These are phyloP conservation scores for Ochetophila trinervis DNA, from an alignment of 306 rosid genomes.

Conservation along the genomic window DNA sequence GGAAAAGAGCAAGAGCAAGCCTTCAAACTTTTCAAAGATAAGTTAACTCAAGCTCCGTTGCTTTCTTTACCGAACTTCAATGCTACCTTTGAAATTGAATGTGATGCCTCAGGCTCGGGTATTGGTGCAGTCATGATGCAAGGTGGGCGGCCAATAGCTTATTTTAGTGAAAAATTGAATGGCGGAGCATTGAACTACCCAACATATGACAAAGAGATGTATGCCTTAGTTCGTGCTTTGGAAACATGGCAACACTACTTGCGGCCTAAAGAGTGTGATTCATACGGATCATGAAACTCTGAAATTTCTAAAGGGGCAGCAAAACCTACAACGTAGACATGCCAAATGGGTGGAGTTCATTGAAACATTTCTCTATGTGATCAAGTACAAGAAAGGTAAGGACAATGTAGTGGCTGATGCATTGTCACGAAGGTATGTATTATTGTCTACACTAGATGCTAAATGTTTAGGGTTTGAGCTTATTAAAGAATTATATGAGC, in stretches of 20 bases:
- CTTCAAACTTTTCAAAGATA: too few species aligned
- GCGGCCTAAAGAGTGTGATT: neutral
- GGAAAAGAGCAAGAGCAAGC: too few species aligned
- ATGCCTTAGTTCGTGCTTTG: neutral
- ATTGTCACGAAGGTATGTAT: neutral
- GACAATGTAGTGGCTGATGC: neutral
- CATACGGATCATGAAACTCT: neutral
- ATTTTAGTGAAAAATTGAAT: conserved; percentile 3
- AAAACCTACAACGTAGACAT: neutral
- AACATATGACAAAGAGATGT: conserved; percentile 1
- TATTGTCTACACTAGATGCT: neutral
- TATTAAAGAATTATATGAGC: neutral
- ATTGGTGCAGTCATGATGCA: neutral
- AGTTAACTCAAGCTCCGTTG: too few species aligned
- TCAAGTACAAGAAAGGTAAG: neutral
- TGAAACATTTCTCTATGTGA: neutral
- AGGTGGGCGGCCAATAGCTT: neutral
- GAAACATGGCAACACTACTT: neutral
- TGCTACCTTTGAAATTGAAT: neutral
- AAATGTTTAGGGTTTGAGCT: neutral
- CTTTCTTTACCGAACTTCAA: too few species aligned
- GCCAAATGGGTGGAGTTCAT: neutral
- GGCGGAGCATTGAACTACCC: neutral
- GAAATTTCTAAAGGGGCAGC: neutral
- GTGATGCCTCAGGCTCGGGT: neutral